Evolutionary conservation across 1,139 yeast genomes (phyloP).

Genomic region (Magnusiomyces tetraspermus): DNA sequence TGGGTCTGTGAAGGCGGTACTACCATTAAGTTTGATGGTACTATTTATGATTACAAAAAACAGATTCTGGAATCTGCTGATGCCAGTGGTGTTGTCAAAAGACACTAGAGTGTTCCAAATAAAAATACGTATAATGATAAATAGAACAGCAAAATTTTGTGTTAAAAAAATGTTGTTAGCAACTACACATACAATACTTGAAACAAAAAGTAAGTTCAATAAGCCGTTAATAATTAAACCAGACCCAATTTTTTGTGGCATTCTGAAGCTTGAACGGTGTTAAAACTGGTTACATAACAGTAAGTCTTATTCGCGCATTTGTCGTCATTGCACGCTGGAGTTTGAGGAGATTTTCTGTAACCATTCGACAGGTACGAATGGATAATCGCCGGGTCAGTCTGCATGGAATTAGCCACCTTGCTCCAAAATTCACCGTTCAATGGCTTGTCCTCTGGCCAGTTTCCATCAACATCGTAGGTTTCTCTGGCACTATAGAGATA

Average conservation of each 20-base stretch:
- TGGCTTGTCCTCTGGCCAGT: constrained; percentile 28
- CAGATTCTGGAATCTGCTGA: constrained; percentile 73
- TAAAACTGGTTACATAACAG: constrained; percentile 22
- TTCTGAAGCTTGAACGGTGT: constrained; percentile 7
- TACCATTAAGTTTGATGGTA: constrained; percentile 73
- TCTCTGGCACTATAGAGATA: constrained; percentile 28
- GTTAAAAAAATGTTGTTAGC: not conserved
- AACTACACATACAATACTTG: not conserved
- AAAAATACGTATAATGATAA: not conserved
- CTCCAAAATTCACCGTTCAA: constrained; percentile 29
- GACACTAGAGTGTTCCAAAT: constrained; percentile 40
- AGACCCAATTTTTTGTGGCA: not conserved
- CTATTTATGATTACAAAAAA: constrained; percentile 80
- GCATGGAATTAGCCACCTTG: constrained; percentile 22
- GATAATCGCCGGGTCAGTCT: constrained; percentile 22
- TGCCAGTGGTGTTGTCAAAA: constrained; percentile 78
- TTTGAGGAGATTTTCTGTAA: constrained; percentile 44
- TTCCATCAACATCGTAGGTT: constrained; percentile 17
- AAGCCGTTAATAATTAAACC: not conserved
- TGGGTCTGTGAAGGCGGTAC: constrained; percentile 90
- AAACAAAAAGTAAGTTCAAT: not conserved
- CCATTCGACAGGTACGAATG: constrained; percentile 42
- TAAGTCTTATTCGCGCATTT: constrained; percentile 24
- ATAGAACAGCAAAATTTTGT: not conserved
- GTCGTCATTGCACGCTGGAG: constrained; percentile 23